Conservation (phyloP, 345 rosid genomes). For the Geranium brycei region DNA sequence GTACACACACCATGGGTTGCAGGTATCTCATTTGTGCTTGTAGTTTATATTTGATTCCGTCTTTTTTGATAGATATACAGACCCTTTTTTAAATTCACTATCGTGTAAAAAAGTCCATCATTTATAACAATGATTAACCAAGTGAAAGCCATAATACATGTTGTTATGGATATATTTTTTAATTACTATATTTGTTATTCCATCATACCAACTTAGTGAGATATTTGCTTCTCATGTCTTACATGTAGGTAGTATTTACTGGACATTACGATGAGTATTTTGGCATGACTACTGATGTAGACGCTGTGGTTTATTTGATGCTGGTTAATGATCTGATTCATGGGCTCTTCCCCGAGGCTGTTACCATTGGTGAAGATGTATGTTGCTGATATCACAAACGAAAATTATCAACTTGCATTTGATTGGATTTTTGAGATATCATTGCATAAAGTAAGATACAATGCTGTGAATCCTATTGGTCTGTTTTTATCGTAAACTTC, state of each 20-base stretch:
- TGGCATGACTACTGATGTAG: slow-evolving; percentile 82
- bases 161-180: neutral
- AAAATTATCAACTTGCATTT: neutral
- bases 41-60: neutral
- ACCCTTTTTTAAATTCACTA: neutral
- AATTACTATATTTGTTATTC: neutral
- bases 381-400: slow-evolving; percentile 14
- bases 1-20: slow-evolving; percentile 92
- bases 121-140: neutral
- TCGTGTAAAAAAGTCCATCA: neutral
- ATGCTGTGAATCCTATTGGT: too few species aligned
- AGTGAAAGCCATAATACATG: neutral
- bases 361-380: slow-evolving; percentile 91
- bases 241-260: slow-evolving; percentile 61
- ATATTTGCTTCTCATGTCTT: slow-evolving; percentile 7
- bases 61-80: neutral
- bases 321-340: slow-evolving; percentile 89
- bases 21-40: slow-evolving; percentile 27
- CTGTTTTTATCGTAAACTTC: neutral
- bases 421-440: neutral
- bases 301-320: slow-evolving; percentile 85
- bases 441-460: neutral
- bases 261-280: slow-evolving; percentile 88
- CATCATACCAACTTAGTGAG: neutral
- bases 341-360: slow-evolving; percentile 85